These are phyloP conservation scores for Malus hybrid DNA, from an alignment of 331 rosid species.

Conservation along the genomic window DNA sequence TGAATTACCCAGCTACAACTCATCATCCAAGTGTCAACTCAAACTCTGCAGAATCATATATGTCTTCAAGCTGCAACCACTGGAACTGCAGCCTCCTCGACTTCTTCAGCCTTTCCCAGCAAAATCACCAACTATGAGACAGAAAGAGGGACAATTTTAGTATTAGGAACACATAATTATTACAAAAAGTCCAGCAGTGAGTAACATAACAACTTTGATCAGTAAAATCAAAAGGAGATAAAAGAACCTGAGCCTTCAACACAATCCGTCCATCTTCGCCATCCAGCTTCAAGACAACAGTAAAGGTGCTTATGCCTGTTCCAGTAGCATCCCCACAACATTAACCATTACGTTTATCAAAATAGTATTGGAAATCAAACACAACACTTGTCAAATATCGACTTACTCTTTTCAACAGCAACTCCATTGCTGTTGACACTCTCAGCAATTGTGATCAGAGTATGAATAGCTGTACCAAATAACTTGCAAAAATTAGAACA, in stretches of 20 bases:
- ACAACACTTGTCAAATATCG: no score
- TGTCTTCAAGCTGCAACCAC: constrained; percentile 11
- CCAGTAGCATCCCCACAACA: not conserved
- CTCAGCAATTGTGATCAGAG: constrained; percentile 45
- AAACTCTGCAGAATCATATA: not conserved
- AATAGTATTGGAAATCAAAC: not conserved
- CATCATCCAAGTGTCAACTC: not conserved
- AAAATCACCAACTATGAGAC: constrained; percentile 36
- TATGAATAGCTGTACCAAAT: not conserved
- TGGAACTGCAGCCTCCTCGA: constrained; percentile 9
- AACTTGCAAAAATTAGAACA: not conserved
- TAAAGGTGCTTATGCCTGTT: constrained; percentile 30
- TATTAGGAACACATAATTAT: not conserved
- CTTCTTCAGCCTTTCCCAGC: constrained; percentile 27
- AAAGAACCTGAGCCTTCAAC: constrained; percentile 57
- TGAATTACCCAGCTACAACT: not conserved
- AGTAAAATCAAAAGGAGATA: not conserved
- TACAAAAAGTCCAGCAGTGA: not conserved
- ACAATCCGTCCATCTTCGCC: not conserved
- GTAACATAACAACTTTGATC: not conserved
- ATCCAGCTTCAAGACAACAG: constrained; percentile 21
- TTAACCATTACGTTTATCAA: not conserved
- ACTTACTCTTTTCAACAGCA: constrained; percentile 55
- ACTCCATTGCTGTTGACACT: constrained; percentile 41
- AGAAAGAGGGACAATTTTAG: not conserved